These are phyloP conservation scores for Lophiostoma macrostomum DNA, from an alignment of 495 filamentous ascomycete species.

Conservation along the genomic window DNA sequence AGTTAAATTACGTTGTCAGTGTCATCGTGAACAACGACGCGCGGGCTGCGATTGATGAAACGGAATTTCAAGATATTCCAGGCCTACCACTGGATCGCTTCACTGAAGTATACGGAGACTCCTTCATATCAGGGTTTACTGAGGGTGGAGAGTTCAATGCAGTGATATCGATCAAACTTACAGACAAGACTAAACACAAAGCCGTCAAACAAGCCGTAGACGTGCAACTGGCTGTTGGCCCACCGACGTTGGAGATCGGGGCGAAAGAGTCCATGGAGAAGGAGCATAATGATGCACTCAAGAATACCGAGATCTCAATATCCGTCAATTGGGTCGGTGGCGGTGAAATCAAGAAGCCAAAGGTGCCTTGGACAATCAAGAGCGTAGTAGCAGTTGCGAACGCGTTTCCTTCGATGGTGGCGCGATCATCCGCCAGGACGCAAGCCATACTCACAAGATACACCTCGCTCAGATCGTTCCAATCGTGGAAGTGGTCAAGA, in stretches of 20 bases:
- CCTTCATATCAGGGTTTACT: conserved; percentile 41
- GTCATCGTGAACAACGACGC: conserved; percentile 44
- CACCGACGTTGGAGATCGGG: conserved; percentile 31
- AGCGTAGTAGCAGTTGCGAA: conserved; percentile 37
- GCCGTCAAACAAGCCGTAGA: conserved; percentile 40
- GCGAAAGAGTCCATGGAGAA: conserved; percentile 24
- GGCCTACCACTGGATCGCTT: conserved; percentile 34
- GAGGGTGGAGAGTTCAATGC: conserved; percentile 43
- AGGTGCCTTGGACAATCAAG: conserved; percentile 36
- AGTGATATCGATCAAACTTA: conserved; percentile 39
- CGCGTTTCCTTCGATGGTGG: conserved; percentile 39
- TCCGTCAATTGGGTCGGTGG: conserved; percentile 43
- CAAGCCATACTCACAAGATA: conserved; percentile 37
- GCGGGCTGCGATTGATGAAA: conserved; percentile 22
- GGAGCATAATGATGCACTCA: conserved; percentile 33
- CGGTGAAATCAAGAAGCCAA: conserved; percentile 39
- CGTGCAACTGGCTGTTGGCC: conserved; percentile 35
- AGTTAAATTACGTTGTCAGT: conserved; percentile 42
- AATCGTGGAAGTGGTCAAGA: conserved; percentile 32
- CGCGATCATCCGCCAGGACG: conserved; percentile 36
- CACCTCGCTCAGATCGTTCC: conserved; percentile 37
- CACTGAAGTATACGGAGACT: conserved; percentile 41
- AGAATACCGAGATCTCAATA: conserved; percentile 39
- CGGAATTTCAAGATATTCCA: conserved; percentile 38
- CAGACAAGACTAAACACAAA: conserved; percentile 36